phyloP scores from a whole-genome alignment of 768 basidiomycete species.

The Pleurotus platypus region DNA sequence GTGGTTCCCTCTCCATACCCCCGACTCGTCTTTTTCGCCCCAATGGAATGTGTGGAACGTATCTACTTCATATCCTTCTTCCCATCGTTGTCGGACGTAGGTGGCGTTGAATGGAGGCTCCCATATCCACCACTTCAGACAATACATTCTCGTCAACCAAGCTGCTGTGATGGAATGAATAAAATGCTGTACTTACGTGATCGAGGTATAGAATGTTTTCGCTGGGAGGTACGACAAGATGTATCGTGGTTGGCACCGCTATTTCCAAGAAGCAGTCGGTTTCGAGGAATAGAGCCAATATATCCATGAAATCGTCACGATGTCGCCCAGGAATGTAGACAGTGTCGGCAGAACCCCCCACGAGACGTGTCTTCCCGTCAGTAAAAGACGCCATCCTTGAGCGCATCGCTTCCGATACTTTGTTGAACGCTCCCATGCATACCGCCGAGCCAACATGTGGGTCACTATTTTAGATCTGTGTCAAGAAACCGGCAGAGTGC shows the following conservation, averaged over 20 bases:
- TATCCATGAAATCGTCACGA: slow-evolving; percentile 34
- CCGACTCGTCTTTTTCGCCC: slow-evolving; percentile 22
- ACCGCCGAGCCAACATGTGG: slow-evolving; percentile 40
- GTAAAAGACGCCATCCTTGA: slow-evolving; percentile 31
- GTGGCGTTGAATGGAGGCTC: slow-evolving; percentile 40
- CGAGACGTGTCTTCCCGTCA: slow-evolving; percentile 29
- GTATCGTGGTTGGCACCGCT: slow-evolving; percentile 40
- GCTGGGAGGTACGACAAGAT: slow-evolving; percentile 33
- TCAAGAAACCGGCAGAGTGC: background rate
- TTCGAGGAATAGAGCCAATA: slow-evolving; percentile 39
- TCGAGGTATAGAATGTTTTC: slow-evolving; percentile 45
- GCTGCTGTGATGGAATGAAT: background rate
- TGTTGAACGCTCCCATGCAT: slow-evolving; percentile 38
- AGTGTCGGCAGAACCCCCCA: slow-evolving; percentile 48
- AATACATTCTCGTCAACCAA: background rate
- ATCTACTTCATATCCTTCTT: slow-evolving; percentile 42
- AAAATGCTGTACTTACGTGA: slow-evolving; percentile 21
- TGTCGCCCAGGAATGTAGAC: slow-evolving; percentile 44
- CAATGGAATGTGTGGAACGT: slow-evolving; percentile 51
- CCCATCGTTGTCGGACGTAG: slow-evolving; percentile 45
- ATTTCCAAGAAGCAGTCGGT: slow-evolving; percentile 49
- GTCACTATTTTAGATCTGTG: slow-evolving; percentile 23
- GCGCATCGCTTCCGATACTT: slow-evolving; percentile 31
- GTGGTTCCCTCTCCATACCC: slow-evolving; percentile 7
- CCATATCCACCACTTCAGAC: slow-evolving; percentile 42